These are phyloP conservation scores for Hypoxylon crocopeplum DNA, from an alignment of 495 filamentous ascomycete genomes.

Conservation along the genomic window DNA sequence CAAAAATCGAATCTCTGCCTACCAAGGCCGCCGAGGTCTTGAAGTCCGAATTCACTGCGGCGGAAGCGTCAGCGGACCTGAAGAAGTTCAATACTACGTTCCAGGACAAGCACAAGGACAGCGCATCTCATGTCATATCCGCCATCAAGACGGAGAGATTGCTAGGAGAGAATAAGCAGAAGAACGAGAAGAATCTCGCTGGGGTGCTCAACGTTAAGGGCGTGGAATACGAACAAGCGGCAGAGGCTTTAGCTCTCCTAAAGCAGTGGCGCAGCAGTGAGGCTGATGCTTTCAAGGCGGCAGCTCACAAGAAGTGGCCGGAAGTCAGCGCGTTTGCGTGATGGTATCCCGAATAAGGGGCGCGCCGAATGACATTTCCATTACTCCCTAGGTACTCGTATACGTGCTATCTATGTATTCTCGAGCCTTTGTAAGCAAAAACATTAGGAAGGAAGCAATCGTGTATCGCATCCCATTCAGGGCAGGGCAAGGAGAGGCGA, in stretches of 20 bases:
- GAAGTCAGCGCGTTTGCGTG: slow-evolving; percentile 66
- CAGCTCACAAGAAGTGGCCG: slow-evolving; percentile 74
- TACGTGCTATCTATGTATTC: too few species aligned
- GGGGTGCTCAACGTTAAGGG: slow-evolving; percentile 60
- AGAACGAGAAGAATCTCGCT: slow-evolving; percentile 66
- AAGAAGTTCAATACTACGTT: slow-evolving; percentile 73
- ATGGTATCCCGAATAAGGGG: background rate
- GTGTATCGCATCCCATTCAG: too few species aligned
- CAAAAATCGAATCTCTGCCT: slow-evolving; percentile 59
- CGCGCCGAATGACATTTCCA: too few species aligned
- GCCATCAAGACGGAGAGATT: slow-evolving; percentile 65
- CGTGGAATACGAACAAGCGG: slow-evolving; percentile 66
- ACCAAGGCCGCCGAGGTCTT: slow-evolving; percentile 70
- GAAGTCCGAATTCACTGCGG: slow-evolving; percentile 66
- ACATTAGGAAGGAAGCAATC: too few species aligned
- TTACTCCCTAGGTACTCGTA: too few species aligned
- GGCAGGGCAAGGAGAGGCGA: slow-evolving; percentile 7
- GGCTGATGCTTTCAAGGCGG: slow-evolving; percentile 63
- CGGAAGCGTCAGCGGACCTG: slow-evolving; percentile 64
- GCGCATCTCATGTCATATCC: slow-evolving; percentile 67
- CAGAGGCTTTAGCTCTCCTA: slow-evolving; percentile 64
- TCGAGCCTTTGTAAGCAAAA: too few species aligned
- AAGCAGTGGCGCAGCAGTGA: slow-evolving; percentile 65
- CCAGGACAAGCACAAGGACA: slow-evolving; percentile 66
- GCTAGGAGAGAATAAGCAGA: slow-evolving; percentile 62